Evolutionary conservation across 176 grass and related monocot species (phyloP), one percentile per base, ranked within the genome.

Genomic region (Phoenix dactylifera): DNA sequence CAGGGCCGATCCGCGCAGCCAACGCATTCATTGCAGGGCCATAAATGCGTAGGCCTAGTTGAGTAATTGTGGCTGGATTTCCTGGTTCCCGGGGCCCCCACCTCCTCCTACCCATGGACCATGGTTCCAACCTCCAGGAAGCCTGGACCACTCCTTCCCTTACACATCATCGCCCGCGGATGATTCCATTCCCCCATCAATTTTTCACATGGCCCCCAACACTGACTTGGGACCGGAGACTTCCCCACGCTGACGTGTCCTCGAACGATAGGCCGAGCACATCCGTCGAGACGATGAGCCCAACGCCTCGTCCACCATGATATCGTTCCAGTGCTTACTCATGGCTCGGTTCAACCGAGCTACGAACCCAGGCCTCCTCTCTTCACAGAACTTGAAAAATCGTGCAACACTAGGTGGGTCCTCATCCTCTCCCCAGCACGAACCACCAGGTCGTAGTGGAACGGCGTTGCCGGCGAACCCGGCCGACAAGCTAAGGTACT

Each of bases 261-360:
- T 44, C 22, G 29, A 44, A 2, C 10, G 68, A 70, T 51, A 80
- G 18, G 49, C 49, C 1, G 66, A 67, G 75, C 84, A 87, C 51
- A 67, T 22, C 1, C 50, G 71, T 3, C 64, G 51, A 0, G 62
- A 48, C 0, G 84, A 72, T 49, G 35, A 19, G 24, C 84, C 84
- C 52, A 82, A 79, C 1, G 84, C 79, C 0, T 58, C 79, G 49
- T 76, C 75, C 24, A 95, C 60, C 22, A 73, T 57, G 24, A 65
- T 55, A 49, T 83, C 76, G 65, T 61, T 77, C 85, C 85, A 89
- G 49, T 80, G 59, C 39, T 86, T 78, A 71, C 53, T 35, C 82
- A 95, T 77, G 55, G 85, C 85, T 0, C 77, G 64, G 82, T 95
- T 95, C 71, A 89, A 59, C 15, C 82, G 69, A 17, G 85, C 85